Evolutionary conservation across 768 basidiomycete genomes (phyloP).

Genomic region (Termitomyces bulborhizus): DNA sequence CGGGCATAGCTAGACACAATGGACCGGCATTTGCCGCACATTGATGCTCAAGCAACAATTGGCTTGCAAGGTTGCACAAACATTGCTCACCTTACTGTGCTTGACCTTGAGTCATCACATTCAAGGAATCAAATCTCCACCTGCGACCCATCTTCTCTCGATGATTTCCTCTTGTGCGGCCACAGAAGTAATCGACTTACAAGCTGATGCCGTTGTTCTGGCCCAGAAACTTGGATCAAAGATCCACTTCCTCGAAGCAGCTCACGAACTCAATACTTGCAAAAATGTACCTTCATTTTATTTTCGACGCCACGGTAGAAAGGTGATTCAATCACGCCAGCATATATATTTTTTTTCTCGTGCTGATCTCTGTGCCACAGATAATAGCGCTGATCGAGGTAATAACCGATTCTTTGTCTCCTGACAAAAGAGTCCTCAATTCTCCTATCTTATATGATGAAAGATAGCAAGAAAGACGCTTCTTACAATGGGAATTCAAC

Average conservation of each 20-base stretch:
- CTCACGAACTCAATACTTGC: slow-evolving; percentile 22
- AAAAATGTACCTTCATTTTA: slow-evolving; percentile 13
- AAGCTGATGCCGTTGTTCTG: slow-evolving; percentile 21
- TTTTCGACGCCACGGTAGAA: slow-evolving; percentile 25
- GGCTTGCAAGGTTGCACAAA: slow-evolving; percentile 13
- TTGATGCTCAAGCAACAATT: slow-evolving; percentile 7
- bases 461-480: slow-evolving; percentile 47
- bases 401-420: slow-evolving; percentile 12
- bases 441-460: background rate
- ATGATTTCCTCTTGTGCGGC: slow-evolving; percentile 6
- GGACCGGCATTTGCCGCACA: slow-evolving; percentile 27
- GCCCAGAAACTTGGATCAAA: slow-evolving; percentile 23
- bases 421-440: slow-evolving; percentile 6
- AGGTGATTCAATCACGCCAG: slow-evolving; percentile 20
- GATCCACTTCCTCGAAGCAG: slow-evolving; percentile 24
- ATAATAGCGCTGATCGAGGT: slow-evolving; percentile 49
- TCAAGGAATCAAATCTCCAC: slow-evolving; percentile 4
- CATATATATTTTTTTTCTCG: background rate
- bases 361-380: slow-evolving; percentile 22
- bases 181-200: slow-evolving; percentile 15
- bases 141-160: slow-evolving; percentile 1
- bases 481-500: slow-evolving; percentile 30
- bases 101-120: slow-evolving; percentile 10
- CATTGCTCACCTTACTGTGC: slow-evolving; percentile 4
- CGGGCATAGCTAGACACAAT: slow-evolving; percentile 19